Conservation (phyloP, 352 stramenopile species). For the Elongisporangium anandrum region DNA sequence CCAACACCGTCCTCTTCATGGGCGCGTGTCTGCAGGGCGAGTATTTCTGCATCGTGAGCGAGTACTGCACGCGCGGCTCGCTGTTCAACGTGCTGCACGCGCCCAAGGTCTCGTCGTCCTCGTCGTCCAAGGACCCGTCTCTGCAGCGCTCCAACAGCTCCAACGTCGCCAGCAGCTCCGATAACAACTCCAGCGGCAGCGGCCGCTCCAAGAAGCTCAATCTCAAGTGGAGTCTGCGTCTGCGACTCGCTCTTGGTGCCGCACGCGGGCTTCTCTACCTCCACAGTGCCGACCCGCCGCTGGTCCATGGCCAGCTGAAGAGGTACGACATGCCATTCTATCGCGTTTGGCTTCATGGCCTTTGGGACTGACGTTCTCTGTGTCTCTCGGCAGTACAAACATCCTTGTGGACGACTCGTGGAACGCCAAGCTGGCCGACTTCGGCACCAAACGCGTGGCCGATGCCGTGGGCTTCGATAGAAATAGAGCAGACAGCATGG, state of each 20-base stretch:
- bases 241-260: slow-evolving; percentile 76
- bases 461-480: slow-evolving; percentile 76
- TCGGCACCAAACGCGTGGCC: slow-evolving; percentile 74
- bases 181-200: slow-evolving; percentile 6
- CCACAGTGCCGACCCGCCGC: slow-evolving; percentile 76
- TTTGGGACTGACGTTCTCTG: not conserved
- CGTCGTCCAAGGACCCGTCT: slow-evolving; percentile 11
- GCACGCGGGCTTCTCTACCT: slow-evolving; percentile 78
- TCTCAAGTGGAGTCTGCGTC: slow-evolving; percentile 76
- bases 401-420: slow-evolving; percentile 87
- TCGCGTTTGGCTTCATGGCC: not conserved
- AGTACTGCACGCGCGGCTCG: slow-evolving; percentile 93
- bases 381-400: slow-evolving; percentile 43
- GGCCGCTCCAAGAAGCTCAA: slow-evolving; percentile 35
- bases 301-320: slow-evolving; percentile 86
- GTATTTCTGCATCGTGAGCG: slow-evolving; percentile 96
- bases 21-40: slow-evolving; percentile 94
- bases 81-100: slow-evolving; percentile 93
- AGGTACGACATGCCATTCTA: slow-evolving; percentile 12
- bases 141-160: not conserved
- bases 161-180: slow-evolving; percentile 2
- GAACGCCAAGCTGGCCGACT: slow-evolving; percentile 88
- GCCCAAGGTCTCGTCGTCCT: slow-evolving; percentile 24
- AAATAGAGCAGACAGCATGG: slow-evolving; percentile 51
- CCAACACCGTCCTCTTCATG: slow-evolving; percentile 99